Conservation (phyloP, 2,329 filamentous ascomycete genomes). For the Verticillium zaregamsianum region DNA sequence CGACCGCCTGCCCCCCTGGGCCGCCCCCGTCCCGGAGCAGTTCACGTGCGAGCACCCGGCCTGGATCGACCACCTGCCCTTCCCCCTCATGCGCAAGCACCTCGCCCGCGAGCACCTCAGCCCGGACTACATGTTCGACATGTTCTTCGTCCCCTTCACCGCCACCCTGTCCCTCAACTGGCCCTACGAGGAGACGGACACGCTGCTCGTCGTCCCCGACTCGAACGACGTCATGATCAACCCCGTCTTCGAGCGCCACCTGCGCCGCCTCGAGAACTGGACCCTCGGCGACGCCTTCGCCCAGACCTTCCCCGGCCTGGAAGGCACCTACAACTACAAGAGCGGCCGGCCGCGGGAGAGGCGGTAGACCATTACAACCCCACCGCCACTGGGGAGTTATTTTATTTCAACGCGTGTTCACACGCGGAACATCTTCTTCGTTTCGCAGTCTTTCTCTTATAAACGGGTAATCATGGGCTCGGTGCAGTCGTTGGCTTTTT, state of each 20-base stretch:
- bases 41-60: constrained; percentile 65
- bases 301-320: constrained; percentile 57
- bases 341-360: neutral
- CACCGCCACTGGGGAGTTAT: too few species aligned
- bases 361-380: neutral
- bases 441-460: neutral
- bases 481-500: neutral
- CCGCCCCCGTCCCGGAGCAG: constrained; percentile 63
- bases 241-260: constrained; percentile 78
- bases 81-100: constrained; percentile 69
- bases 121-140: constrained; percentile 61
- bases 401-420: too few species aligned
- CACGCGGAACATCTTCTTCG: neutral
- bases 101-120: constrained; percentile 48
- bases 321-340: constrained; percentile 36
- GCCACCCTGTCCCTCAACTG: constrained; percentile 74
- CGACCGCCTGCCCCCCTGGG: constrained; percentile 70
- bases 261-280: constrained; percentile 77
- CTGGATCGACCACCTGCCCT: constrained; percentile 82
- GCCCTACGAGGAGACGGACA: constrained; percentile 73
- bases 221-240: constrained; percentile 72
- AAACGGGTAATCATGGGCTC: neutral
- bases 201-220: constrained; percentile 55
- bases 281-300: constrained; percentile 68
- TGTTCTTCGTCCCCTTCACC: constrained; percentile 81